Conservation (phyloP, 2,329 filamentous ascomycete species). For the Didymellaceae sp. region DNA sequence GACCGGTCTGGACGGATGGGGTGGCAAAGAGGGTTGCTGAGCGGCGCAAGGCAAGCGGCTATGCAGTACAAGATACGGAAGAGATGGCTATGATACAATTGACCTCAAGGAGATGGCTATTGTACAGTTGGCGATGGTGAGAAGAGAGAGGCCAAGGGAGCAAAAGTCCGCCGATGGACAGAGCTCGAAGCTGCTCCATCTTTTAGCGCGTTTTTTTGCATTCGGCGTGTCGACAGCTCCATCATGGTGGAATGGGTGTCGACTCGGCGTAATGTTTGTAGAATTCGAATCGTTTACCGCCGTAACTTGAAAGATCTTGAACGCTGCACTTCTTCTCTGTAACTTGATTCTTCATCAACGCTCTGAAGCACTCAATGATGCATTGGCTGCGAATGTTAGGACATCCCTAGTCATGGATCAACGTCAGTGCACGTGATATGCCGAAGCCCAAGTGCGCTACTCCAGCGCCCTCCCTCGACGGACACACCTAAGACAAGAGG, state of each 20-base stretch:
- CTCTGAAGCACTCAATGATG: neutral
- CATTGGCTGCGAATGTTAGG: too few species aligned
- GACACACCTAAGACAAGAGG: neutral
- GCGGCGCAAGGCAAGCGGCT: conserved; percentile 41
- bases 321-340: too few species aligned
- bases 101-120: conserved; percentile 14
- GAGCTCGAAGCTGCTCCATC: conserved; percentile 13
- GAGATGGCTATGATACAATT: conserved; percentile 38
- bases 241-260: neutral
- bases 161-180: conserved; percentile 6
- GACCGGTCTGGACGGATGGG: conserved; percentile 1
- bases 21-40: conserved; percentile 17
- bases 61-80: conserved; percentile 35
- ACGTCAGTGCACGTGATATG: neutral
- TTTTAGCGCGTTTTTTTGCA: conserved; percentile 9
- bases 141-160: conserved; percentile 3
- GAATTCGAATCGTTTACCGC: neutral
- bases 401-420: neutral
- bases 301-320: neutral
- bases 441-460: neutral
- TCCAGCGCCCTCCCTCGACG: neutral
- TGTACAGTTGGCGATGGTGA: conserved; percentile 14
- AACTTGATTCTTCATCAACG: too few species aligned
- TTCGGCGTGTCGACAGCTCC: neutral
- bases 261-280: too few species aligned